Evolutionary conservation across 2,329 filamentous ascomycete species (phyloP), one percentile per base, ranked within the genome.

Genomic region (Fusarium globosum): DNA sequence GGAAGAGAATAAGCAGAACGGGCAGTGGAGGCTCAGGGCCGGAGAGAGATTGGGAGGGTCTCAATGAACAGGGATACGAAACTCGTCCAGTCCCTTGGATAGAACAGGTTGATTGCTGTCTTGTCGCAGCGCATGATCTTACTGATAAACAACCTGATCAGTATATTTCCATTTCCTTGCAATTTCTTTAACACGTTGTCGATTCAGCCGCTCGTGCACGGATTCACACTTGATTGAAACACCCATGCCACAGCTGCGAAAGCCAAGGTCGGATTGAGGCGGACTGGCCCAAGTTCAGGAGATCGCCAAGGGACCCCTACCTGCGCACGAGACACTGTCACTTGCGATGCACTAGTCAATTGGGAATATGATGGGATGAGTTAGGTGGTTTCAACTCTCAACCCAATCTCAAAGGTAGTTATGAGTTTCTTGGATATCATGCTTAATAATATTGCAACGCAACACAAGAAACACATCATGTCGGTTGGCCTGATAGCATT

Each of bases 21-120:
- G 71, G 39, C 41, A 71, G 56, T 56, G 61, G 59, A 71, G 68
- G 49, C 39, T 61, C 69, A 73, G 69, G 75, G 74, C 61, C 62
- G 68, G 49, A 62, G 64, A 67, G 73, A 77, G 65, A 77, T 77
- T 77, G 61, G 67, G 71, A 74, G 75, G 65, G 69, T 69, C 73
- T 76, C 51, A 48, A 53, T 43, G 26, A 28, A 61, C 74, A 78
- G 62, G 76, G 76, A 60, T 76, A 30, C 65, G 71, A 73, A 78
- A 78, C 76, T 56, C 53, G 53, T 56, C 55, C 68, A 63, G 61
- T 59, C 41, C 46, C 39, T 65, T 70, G 51, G 60, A 39, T 21
- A 55, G 35, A 61, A 46, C 57, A 43, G 23, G 57, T 28, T 28
- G 23, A 28, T 55, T n/a, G 23, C 26, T 56, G 30, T 51, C 28